A percentile compares a stretch with the other conserved stretches of the same genome.
phyloP scores from a whole-genome alignment of 495 filamentous ascomycete species.

The Penicillium bovifimosum region DNA sequence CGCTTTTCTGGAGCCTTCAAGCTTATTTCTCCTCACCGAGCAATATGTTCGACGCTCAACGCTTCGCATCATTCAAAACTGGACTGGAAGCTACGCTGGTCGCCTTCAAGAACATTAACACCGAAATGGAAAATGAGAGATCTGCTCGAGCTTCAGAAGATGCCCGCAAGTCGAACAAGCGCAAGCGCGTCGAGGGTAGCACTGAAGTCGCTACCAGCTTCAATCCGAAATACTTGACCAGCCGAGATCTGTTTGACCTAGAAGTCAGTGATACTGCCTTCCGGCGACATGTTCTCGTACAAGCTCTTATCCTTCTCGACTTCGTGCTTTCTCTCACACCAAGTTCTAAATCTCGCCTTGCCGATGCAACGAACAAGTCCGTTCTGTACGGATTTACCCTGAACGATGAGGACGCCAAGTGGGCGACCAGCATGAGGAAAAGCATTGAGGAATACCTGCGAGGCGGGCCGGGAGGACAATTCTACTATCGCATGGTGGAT shows the following conservation, averaged over 20 bases:
- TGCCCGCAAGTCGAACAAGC: slow-evolving; percentile 57
- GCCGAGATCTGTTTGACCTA: slow-evolving; percentile 87
- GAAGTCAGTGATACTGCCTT: slow-evolving; percentile 95
- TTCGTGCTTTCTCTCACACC: slow-evolving; percentile 84
- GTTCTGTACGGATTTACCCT: slow-evolving; percentile 75
- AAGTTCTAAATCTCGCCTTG: slow-evolving; percentile 72
- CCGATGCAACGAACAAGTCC: slow-evolving; percentile 72
- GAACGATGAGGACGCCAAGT: slow-evolving; percentile 77
- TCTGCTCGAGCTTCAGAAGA: slow-evolving; percentile 55
- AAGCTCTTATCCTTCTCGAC: slow-evolving; percentile 87
- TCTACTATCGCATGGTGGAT: slow-evolving; percentile 94
- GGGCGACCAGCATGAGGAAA: slow-evolving; percentile 67
- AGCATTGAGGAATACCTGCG: slow-evolving; percentile 74
- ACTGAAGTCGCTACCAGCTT: slow-evolving; percentile 68
- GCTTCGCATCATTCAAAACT: slow-evolving; percentile 71
- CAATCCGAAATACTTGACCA: slow-evolving; percentile 96
- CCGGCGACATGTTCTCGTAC: slow-evolving; percentile 85
- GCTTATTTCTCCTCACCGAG: slow-evolving; percentile 87
- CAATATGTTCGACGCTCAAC: slow-evolving; percentile 62
- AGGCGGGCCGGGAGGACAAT: slow-evolving; percentile 63
- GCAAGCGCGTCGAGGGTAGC: slow-evolving; percentile 59
- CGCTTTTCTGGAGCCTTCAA: slow-evolving; percentile 91
- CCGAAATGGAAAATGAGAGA: slow-evolving; percentile 50
- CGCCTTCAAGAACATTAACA: slow-evolving; percentile 73
- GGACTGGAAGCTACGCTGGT: slow-evolving; percentile 72